phyloP scores from a whole-genome alignment of 192 early-diverging fungal genomes.

The Entomortierella chlamydospora region DNA sequence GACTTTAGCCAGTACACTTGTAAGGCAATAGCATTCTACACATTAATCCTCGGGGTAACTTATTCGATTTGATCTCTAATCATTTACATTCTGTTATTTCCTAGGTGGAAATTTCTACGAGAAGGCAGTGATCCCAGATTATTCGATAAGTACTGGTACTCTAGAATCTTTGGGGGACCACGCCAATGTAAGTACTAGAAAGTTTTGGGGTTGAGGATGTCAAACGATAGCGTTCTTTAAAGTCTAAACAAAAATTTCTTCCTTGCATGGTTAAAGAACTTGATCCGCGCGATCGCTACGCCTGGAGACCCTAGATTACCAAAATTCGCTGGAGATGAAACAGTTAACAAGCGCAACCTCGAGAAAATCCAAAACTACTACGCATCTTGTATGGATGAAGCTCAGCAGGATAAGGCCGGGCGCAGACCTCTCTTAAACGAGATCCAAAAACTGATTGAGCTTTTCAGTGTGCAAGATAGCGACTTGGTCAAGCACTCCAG shows the following conservation, averaged over 20 bases:
- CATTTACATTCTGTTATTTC: not conserved
- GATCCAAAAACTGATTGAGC: slow-evolving; percentile 27
- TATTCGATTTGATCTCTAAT: not conserved
- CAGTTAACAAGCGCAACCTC: slow-evolving; percentile 58
- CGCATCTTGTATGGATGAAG: slow-evolving; percentile 61
- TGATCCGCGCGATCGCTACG: slow-evolving; percentile 58
- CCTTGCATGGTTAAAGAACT: slow-evolving; percentile 15
- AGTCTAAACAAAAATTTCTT: not conserved
- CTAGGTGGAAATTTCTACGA: too few relatives aligned
- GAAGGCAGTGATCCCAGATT: too few relatives aligned
- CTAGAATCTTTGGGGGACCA: too few relatives aligned
- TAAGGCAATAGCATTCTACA: slow-evolving; percentile 23
- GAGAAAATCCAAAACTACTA: slow-evolving; percentile 67
- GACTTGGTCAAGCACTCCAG: not conserved
- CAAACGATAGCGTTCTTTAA: not conserved
- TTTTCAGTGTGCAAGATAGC: slow-evolving; percentile 36
- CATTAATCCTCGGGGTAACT: not conserved
- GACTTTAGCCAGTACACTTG: slow-evolving; percentile 76
- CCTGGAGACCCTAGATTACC: slow-evolving; percentile 28
- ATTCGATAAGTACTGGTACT: too few relatives aligned
- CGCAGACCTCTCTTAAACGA: slow-evolving; percentile 42
- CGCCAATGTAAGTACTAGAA: too few relatives aligned
- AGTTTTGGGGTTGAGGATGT: too few relatives aligned
- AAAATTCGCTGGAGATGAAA: slow-evolving; percentile 46
- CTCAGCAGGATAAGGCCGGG: slow-evolving; percentile 34